Percentiles rank a stretch among this genome's conserved stretches.
These are phyloP conservation scores for Calonectria naviculata DNA, from an alignment of 2,329 filamentous ascomycete species.

Conservation along the genomic window DNA sequence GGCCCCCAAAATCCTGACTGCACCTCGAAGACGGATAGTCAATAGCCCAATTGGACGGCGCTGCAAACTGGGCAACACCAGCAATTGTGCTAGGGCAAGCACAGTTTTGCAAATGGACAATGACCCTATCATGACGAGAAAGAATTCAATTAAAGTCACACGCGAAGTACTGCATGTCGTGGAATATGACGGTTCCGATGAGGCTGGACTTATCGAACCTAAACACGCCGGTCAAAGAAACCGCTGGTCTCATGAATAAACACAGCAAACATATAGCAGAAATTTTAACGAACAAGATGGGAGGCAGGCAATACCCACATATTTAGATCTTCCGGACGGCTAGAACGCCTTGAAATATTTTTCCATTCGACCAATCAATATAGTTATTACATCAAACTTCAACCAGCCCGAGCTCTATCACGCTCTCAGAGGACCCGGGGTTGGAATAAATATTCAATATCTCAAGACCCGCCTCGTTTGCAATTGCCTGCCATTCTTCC, in stretches of 20 bases:
- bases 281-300: neutral
- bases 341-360: neutral
- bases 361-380: too few species aligned
- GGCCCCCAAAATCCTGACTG: neutral
- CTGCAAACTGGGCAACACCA: neutral
- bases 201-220: neutral
- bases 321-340: neutral
- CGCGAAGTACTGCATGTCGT: neutral
- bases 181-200: neutral
- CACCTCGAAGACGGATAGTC: neutral
- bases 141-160: neutral
- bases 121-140: neutral
- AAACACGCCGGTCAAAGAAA: neutral
- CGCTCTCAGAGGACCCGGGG: neutral
- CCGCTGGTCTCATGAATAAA: neutral
- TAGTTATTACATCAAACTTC: too few species aligned
- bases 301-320: too few species aligned
- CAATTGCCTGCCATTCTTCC: neutral
- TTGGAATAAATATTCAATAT: neutral
- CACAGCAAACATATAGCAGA: too few species aligned
- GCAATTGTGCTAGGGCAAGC: neutral
- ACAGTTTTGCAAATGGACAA: neutral
- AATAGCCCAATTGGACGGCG: neutral
- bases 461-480: neutral
- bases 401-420: neutral